A percentile compares a stretch with the other conserved stretches of the same genome.
These are phyloP conservation scores for Gonapodya sp. DNA, from an alignment of 192 early-diverging fungal genomes.

Conservation along the genomic window DNA sequence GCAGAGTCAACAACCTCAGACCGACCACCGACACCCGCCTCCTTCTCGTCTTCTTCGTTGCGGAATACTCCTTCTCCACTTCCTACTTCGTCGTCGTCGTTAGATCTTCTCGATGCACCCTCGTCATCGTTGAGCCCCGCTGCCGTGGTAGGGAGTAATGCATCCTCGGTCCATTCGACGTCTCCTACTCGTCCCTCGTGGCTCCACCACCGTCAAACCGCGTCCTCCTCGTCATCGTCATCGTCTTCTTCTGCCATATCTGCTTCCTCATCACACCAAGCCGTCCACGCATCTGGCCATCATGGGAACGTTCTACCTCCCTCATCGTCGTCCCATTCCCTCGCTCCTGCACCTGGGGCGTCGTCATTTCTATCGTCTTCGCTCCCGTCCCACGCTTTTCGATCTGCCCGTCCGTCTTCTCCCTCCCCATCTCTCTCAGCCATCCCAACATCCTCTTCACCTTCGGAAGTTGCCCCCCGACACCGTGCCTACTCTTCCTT, in stretches of 20 bases:
- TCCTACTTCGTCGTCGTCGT: neutral
- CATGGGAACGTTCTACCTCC: neutral
- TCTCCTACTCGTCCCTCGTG: neutral
- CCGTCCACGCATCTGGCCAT: neutral
- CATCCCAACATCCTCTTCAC: neutral
- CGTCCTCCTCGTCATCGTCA: neutral
- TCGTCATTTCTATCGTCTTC: neutral
- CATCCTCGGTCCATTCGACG: neutral
- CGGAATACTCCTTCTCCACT: slow-evolving; percentile 5
- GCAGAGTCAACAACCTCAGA: slow-evolving; percentile 22
- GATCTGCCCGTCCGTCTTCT: neutral
- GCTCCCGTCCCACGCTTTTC: neutral
- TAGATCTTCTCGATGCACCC: neutral
- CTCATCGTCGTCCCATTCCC: neutral
- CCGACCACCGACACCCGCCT: slow-evolving; percentile 13
- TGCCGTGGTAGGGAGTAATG: too few relatives aligned
- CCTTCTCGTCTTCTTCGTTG: neutral
- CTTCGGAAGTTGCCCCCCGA: neutral
- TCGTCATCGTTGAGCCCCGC: too few relatives aligned
- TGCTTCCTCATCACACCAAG: neutral
- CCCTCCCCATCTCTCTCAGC: neutral
- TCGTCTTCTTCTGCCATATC: neutral
- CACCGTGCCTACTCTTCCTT: neutral
- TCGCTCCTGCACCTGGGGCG: neutral
- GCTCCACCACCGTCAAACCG: neutral